Evolutionary conservation across 2,329 filamentous ascomycete species (phyloP), one percentile per base, ranked within the genome.

Genomic region (Fusarium sp.): DNA sequence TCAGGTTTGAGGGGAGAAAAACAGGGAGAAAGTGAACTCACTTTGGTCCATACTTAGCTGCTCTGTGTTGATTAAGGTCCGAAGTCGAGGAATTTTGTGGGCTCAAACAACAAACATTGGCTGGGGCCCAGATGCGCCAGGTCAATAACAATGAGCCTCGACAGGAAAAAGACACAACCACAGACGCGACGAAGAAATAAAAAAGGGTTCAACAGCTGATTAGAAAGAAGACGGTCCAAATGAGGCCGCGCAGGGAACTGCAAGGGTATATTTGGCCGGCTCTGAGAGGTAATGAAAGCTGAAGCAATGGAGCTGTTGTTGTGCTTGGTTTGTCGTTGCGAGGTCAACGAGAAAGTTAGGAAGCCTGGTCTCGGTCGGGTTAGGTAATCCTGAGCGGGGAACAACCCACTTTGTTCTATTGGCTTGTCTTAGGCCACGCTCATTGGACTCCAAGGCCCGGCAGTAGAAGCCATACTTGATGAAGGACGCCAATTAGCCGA

Each of bases 241-340:
- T 53, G 53, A 63, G 54, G 48, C 47, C 52, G 61, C 58, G 59
- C 56, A 64, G 56, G 20, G 55, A 50, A 59, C 67, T 54, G 43
- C 57, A 55, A 51, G 58, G 59, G 71, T 70, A 61, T 47, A 54
- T 61, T 41, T 55, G 68, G 74, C 72, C 72, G 73, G 75, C 71
- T 72, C 66, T 75, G 70, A 70, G 27, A 69, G 64, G 70, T 73
- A 66, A 60, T 54, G 67, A 69, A 68, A 56, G 35, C 4, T 70
- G 74, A 70, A 66, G 71, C 65, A 60, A 62, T 68, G 69, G 61
- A 68, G 63, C 64, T 70, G 74, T 79, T 80, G 77, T 80, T 80
- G 77, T 79, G 73, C 72, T 80, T 80, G 75, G 78, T 77, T 79
- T 78, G 71, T 74, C 79, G 78, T 80, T 81, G 79, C 79, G 79